A percentile compares a stretch with the other conserved stretches of the same genome.
Evolutionary conservation across 2,329 filamentous ascomycete species (phyloP).

Genomic region (Xylariaceae sp.): DNA sequence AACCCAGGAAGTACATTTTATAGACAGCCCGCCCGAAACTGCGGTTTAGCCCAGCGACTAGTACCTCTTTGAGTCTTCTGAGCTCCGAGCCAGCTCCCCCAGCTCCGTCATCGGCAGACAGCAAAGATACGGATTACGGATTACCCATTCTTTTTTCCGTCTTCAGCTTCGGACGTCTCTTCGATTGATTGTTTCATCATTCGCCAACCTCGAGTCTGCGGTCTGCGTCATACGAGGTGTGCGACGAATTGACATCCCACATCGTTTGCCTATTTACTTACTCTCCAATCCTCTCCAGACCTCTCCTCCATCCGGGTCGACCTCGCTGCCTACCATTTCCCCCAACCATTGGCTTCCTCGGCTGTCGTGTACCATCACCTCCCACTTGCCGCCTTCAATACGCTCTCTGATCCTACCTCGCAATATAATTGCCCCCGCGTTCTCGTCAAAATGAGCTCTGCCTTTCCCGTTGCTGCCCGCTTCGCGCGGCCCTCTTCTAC

Average conservation of each 20-base stretch:
- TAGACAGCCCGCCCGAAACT: no score
- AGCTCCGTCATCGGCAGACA: conserved; percentile 19
- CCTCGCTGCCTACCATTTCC: conserved; percentile 10
- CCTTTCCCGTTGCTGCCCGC: conserved; percentile 27
- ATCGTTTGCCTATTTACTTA: background rate
- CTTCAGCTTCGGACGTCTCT: background rate
- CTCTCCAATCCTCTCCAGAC: background rate
- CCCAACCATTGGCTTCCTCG: conserved; percentile 19
- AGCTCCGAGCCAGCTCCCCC: background rate
- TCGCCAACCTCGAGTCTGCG: conserved; percentile 1
- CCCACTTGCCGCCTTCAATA: background rate
- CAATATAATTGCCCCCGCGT: conserved; percentile 4
- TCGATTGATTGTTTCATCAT: background rate
- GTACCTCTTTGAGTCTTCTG: background rate
- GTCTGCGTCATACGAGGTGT: background rate
- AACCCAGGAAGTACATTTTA: no score
- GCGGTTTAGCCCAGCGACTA: background rate
- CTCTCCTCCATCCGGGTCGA: conserved; percentile 7
- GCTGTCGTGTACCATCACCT: conserved; percentile 13
- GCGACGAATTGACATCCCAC: background rate
- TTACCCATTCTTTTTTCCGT: background rate
- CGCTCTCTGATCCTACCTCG: background rate
- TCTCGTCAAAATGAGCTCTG: conserved; percentile 27
- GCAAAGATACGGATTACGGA: no score
- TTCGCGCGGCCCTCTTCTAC: conserved; percentile 28